phyloP scores from a whole-genome alignment of 2,329 filamentous ascomycete genomes.

The Diaporthe vaccinii region DNA sequence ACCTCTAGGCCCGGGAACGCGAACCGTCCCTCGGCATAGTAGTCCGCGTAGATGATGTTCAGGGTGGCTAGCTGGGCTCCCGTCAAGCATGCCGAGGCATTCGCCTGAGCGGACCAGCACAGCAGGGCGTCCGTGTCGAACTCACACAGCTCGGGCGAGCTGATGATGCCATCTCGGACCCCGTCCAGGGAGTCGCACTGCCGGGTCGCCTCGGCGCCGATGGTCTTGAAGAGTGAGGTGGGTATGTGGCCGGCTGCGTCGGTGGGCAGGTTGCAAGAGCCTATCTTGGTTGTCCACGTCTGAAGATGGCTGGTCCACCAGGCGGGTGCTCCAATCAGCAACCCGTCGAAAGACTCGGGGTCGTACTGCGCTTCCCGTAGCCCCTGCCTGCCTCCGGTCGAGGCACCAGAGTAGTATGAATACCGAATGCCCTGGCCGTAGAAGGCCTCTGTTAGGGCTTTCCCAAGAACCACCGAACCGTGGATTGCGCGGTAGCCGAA shows the following conservation, averaged over 20 bases:
- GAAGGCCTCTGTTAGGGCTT: slow-evolving; percentile 62
- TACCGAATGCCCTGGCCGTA: slow-evolving; percentile 59
- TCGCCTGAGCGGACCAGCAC: slow-evolving; percentile 39
- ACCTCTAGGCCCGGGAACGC: slow-evolving; percentile 54
- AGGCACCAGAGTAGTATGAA: slow-evolving; percentile 70
- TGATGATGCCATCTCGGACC: slow-evolving; percentile 57
- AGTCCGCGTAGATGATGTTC: slow-evolving; percentile 48
- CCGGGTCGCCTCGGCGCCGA: slow-evolving; percentile 54
- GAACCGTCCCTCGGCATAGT: slow-evolving; percentile 41
- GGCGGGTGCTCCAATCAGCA: slow-evolving; percentile 64
- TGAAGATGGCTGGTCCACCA: slow-evolving; percentile 58
- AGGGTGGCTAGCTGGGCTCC: slow-evolving; percentile 52
- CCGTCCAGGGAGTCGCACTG: slow-evolving; percentile 58
- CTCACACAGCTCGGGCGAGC: slow-evolving; percentile 42
- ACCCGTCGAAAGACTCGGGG: slow-evolving; percentile 70
- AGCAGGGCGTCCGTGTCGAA: slow-evolving; percentile 50
- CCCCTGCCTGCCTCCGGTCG: slow-evolving; percentile 72
- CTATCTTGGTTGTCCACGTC: slow-evolving; percentile 54
- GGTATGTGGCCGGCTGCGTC: slow-evolving; percentile 58
- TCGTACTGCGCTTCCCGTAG: slow-evolving; percentile 65
- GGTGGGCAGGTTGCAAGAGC: slow-evolving; percentile 59
- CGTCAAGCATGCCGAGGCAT: slow-evolving; percentile 37
- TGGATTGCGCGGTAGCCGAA: slow-evolving; percentile 61
- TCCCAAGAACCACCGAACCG: slow-evolving; percentile 63
- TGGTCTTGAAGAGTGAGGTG: slow-evolving; percentile 54